These are phyloP conservation scores for Helenozyma rhizophorensis DNA, from an alignment of 805 yeast species.

Conservation along the genomic window DNA sequence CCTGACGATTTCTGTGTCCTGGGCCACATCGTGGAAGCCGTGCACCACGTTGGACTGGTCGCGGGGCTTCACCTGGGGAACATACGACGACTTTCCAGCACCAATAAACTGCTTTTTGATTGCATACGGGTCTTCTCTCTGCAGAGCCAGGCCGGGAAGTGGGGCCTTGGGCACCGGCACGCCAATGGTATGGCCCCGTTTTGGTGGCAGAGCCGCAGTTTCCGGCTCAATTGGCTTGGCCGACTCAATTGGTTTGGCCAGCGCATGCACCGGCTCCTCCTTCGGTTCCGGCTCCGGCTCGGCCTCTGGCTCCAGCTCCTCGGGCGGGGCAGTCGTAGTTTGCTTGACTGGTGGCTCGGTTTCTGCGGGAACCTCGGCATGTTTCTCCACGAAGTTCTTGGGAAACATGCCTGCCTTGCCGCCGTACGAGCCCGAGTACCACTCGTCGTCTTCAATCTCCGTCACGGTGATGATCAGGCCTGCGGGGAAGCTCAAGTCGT, in stretches of 20 bases:
- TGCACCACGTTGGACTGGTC: conserved; percentile 33
- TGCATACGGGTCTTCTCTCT: conserved; percentile 40
- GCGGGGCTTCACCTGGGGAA: conserved; percentile 44
- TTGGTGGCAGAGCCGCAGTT: no score
- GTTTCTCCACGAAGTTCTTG: conserved; percentile 62
- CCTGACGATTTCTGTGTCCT: conserved; percentile 12
- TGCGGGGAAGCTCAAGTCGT: conserved; percentile 68
- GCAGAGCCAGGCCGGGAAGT: conserved; percentile 23
- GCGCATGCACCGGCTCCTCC: no score
- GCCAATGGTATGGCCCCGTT: no score
- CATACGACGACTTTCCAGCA: conserved; percentile 57
- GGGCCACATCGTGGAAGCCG: conserved; percentile 23
- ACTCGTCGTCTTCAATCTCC: conserved; percentile 82
- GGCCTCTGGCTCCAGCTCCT: conserved; percentile 5
- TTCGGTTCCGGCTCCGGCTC: conserved; percentile 2
- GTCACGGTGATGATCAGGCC: conserved; percentile 74
- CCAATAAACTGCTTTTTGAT: conserved; percentile 53
- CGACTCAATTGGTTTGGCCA: no score
- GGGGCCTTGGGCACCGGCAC: conserved; percentile 9
- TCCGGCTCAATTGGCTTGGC: no score
- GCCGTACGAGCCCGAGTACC: conserved; percentile 73
- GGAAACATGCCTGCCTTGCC: conserved; percentile 85
- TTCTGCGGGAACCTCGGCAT: no score
- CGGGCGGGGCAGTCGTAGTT: no score
- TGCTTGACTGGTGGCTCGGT: no score